phyloP scores from a whole-genome alignment of 306 rosid genomes.

The Rubus parviflorus region DNA sequence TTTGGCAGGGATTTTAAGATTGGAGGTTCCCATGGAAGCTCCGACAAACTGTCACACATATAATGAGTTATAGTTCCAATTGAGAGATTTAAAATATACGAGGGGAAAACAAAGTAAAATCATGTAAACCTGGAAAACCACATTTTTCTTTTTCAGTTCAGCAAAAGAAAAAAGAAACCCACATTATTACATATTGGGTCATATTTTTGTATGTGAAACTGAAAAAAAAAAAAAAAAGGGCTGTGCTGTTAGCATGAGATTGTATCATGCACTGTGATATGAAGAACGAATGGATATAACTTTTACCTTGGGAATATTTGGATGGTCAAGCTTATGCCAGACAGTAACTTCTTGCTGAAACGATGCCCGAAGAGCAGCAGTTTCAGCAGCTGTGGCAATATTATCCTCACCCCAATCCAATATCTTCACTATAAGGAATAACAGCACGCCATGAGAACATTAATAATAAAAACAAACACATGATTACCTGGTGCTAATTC shows the following conservation, averaged over 20 bases:
- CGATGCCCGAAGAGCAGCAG: conserved; percentile 40
- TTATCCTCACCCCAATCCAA: conserved; percentile 57
- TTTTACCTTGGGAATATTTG: conserved; percentile 59
- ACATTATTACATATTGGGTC: neutral
- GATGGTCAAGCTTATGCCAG: conserved; percentile 68
- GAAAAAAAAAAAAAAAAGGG: neutral
- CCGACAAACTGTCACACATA: conserved; percentile 63
- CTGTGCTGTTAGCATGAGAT: neutral
- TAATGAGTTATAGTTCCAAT: neutral
- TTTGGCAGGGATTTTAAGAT: conserved; percentile 67
- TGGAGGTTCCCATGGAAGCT: conserved; percentile 88
- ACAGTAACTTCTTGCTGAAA: conserved; percentile 63
- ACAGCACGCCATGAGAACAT: neutral
- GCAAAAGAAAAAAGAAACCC: too few relatives aligned
- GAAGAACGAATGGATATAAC: neutral
- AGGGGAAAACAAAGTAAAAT: neutral
- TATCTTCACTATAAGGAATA: conserved; percentile 48
- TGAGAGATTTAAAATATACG: neutral
- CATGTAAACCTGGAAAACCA: neutral
- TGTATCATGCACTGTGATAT: neutral
- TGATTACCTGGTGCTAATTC: neutral
- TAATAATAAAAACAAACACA: neutral
- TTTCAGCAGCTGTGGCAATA: conserved; percentile 46
- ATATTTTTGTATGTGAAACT: neutral
- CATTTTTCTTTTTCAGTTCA: neutral